phyloP scores from a whole-genome alignment of 306 rosid species.

The Pyrus bretschneideri region DNA sequence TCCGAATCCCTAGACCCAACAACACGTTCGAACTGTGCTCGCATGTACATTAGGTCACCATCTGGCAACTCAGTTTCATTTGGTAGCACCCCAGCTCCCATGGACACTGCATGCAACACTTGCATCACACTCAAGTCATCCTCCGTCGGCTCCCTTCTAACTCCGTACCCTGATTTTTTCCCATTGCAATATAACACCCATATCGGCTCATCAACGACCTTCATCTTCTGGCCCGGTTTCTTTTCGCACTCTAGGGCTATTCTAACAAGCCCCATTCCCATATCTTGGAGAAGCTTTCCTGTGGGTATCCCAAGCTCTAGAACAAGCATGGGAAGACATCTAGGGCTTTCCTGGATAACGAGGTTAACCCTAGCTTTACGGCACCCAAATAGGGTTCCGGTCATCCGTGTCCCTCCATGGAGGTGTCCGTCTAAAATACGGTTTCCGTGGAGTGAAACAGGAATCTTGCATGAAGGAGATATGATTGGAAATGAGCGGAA shows the following conservation, averaged over 20 bases:
- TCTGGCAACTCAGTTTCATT: slow-evolving; percentile 23
- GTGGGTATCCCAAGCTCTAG: slow-evolving; percentile 66
- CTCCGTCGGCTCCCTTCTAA: slow-evolving; percentile 58
- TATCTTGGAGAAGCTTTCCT: slow-evolving; percentile 58
- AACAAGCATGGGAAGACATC: slow-evolving; percentile 46
- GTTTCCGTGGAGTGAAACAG: slow-evolving; percentile 9
- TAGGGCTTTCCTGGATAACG: slow-evolving; percentile 64
- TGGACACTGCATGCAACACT: slow-evolving; percentile 49
- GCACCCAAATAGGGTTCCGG: slow-evolving; percentile 70
- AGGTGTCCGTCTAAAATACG: slow-evolving; percentile 28
- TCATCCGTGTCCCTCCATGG: slow-evolving; percentile 53
- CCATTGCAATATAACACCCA: slow-evolving; percentile 80
- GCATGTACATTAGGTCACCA: slow-evolving; percentile 67
- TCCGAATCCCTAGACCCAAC: slow-evolving; percentile 81
- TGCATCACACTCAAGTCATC: slow-evolving; percentile 74
- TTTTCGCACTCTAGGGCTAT: slow-evolving; percentile 79
- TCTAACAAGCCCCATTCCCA: slow-evolving; percentile 62
- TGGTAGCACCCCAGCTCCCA: slow-evolving; percentile 77
- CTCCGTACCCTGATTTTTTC: slow-evolving; percentile 68
- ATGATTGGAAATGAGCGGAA: slow-evolving; percentile 74
- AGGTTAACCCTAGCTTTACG: slow-evolving; percentile 57
- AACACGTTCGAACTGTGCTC: slow-evolving; percentile 66
- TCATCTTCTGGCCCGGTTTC: slow-evolving; percentile 36
- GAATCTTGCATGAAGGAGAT: slow-evolving; percentile 54
- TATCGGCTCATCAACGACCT: slow-evolving; percentile 58